Percentiles rank a stretch among this genome's conserved stretches.
Evolutionary conservation across 139 green algal genomes (phyloP).

Genomic region (Tetratostichococcus sp.): DNA sequence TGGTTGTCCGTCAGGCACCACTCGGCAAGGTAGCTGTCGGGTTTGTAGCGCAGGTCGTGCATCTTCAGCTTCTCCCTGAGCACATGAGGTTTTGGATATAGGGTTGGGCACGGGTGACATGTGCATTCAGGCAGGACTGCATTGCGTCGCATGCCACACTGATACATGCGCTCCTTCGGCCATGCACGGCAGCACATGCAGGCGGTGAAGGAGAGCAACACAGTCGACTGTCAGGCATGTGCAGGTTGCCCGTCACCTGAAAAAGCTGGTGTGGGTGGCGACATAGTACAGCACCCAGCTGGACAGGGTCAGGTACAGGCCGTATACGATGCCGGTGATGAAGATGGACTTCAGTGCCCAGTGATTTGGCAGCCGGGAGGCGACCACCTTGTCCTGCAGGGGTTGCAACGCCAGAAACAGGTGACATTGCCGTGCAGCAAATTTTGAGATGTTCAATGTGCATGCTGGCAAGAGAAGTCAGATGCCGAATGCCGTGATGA

Average conservation of each 20-base stretch:
- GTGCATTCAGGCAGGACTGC: no score
- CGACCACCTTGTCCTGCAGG: slow-evolving; percentile 28
- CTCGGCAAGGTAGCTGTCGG: slow-evolving; percentile 11
- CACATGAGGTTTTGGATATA: no score
- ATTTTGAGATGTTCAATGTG: background rate
- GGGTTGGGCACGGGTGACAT: no score
- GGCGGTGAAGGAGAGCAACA: no score
- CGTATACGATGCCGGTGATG: slow-evolving; percentile 68
- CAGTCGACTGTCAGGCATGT: no score
- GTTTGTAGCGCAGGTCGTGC: slow-evolving; percentile 38
- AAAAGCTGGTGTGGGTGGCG: slow-evolving; percentile 60
- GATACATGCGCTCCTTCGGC: no score
- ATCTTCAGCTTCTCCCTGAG: slow-evolving; percentile 34
- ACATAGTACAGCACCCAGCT: slow-evolving; percentile 64
- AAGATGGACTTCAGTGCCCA: slow-evolving; percentile 81
- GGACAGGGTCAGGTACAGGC: slow-evolving; percentile 74
- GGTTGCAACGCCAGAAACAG: background rate
- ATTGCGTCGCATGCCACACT: no score
- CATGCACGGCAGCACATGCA: no score
- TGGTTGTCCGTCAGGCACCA: slow-evolving; percentile 26
- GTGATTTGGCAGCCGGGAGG: slow-evolving; percentile 55
- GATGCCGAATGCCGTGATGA: no score
- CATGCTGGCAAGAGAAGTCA: no score
- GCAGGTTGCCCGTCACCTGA: no score
- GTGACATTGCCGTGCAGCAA: background rate